Evolutionary conservation across 176 grass and related monocot species (phyloP), one percentile per base, ranked within the genome.

Genomic region (Zizania latifolia): DNA sequence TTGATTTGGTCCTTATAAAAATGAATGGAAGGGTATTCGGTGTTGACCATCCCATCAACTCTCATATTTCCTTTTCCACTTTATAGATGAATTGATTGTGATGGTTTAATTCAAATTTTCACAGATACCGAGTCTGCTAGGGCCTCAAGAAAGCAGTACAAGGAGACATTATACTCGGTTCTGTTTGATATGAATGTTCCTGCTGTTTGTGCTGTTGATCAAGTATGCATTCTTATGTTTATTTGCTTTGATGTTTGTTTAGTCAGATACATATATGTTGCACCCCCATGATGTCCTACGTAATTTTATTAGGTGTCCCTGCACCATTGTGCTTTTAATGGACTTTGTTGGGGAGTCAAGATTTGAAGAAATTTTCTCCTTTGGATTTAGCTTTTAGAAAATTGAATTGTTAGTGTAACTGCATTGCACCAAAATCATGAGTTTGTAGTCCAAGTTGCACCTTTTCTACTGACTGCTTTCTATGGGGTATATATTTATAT

Each of bases 141-240:
- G 76, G 91, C 94, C 33, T 97, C 95, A 32, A 88, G 89, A 69
- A 94, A 65, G 72, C 91, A 92, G 74, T 94, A 94, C 39, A 92
- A 71, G 72, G 91, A 98, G 50, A 80, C 91, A 11, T 5, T 98
- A 58, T 86, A 85, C 70, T 94, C 95, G 1, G 89, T 98, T 70
- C 83, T 98, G 30, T 98, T 98, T 23, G 95, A 94, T 64, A 90
- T 98, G 91, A 92, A 98, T 92, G 95, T 87, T 71, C 95, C 91
- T 82, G 84, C 84, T 78, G 86, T 98, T 83, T 94, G 91, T 72
- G 82, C 88, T 26, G 86, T 90, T 82, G 86, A 94, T 90, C 95
- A 98, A 76, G 95, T 94, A 69, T 79, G 83, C 35, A 51, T 58
- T 63, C 37, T 68, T 83, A 40, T 44, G 28, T 16, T 77, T 19